A percentile compares a stretch with the other conserved stretches of the same genome.
These are phyloP conservation scores for Phaeoacremonium minimum DNA, from an alignment of 2,329 filamentous ascomycete genomes.

Conservation along the genomic window DNA sequence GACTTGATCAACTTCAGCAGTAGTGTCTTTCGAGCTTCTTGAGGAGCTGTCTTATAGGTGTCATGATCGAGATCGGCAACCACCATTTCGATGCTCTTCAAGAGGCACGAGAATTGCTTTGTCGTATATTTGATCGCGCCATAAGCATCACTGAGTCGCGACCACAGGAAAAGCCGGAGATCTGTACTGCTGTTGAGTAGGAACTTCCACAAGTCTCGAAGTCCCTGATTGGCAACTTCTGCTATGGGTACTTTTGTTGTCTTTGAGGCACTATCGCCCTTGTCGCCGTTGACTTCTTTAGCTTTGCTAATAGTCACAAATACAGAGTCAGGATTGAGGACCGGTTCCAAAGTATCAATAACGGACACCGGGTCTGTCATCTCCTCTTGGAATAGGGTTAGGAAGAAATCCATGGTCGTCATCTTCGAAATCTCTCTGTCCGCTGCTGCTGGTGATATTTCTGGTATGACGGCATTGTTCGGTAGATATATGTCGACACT, in stretches of 20 bases:
- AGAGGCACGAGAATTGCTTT: conserved; percentile 82
- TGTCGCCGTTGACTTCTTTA: conserved; percentile 13
- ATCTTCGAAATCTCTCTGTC: conserved; percentile 89
- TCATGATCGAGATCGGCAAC: conserved; percentile 59
- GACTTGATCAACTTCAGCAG: conserved; percentile 75
- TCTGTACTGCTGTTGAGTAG: conserved; percentile 77
- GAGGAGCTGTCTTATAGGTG: conserved; percentile 54
- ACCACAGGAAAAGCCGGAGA: conserved; percentile 83
- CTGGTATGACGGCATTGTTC: conserved; percentile 86
- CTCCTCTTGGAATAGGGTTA: conserved; percentile 81
- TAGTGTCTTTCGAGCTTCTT: conserved; percentile 62
- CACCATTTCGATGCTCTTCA: conserved; percentile 83
- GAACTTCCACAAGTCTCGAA: conserved; percentile 81
- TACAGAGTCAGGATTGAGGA: conserved; percentile 70
- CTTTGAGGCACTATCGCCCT: conserved; percentile 8
- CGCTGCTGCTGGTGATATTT: conserved; percentile 76
- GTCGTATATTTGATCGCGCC: conserved; percentile 77
- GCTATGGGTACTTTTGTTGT: conserved; percentile 34
- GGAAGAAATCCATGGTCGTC: conserved; percentile 95
- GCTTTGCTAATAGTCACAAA: conserved; percentile 22
- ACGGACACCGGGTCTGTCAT: conserved; percentile 75
- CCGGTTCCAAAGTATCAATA: conserved; percentile 88
- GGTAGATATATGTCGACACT: conserved; percentile 54
- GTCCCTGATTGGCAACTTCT: conserved; percentile 49
- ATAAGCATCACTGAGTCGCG: conserved; percentile 85